phyloP scores from a whole-genome alignment of 176 grass and related monocot genomes.

The Eleusine coracana region DNA sequence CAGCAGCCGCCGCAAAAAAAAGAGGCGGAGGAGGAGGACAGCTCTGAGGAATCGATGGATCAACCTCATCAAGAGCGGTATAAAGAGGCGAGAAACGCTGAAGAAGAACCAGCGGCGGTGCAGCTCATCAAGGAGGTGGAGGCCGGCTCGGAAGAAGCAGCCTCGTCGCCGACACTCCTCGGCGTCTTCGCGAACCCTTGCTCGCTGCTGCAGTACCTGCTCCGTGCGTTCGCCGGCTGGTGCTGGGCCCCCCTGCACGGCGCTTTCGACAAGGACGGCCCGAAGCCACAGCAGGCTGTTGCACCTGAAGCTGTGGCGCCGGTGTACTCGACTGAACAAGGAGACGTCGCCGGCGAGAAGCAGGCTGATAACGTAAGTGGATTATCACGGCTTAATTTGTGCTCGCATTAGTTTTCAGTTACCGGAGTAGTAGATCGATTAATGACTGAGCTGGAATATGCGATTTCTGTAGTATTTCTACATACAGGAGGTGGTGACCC shows the following conservation, averaged over 20 bases:
- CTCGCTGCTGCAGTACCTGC: slow-evolving; percentile 48
- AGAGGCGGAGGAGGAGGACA: not conserved
- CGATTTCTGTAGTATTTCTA: slow-evolving; percentile 13
- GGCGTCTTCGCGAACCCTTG: slow-evolving; percentile 38
- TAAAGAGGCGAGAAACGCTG: not conserved
- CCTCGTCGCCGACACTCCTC: not conserved
- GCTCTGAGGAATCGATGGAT: not conserved
- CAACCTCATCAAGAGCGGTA: not conserved
- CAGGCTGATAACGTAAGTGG: slow-evolving; percentile 36
- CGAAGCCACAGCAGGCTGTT: not conserved
- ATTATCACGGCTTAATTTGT: not conserved
- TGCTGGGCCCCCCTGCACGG: slow-evolving; percentile 25
- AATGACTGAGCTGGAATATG: not conserved
- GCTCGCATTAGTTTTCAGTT: not conserved
- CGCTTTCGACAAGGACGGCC: not conserved
- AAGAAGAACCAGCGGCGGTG: not conserved
- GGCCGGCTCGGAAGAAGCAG: slow-evolving; percentile 4
- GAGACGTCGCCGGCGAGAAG: not conserved
- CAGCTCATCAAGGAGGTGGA: not conserved
- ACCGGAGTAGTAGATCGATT: not conserved
- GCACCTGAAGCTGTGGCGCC: not conserved
- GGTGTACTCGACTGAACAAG: not conserved
- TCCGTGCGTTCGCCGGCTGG: slow-evolving; percentile 34
- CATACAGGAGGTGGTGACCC: slow-evolving; percentile 22
- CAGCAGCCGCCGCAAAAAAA: not conserved